phyloP scores from a whole-genome alignment of 2,329 filamentous ascomycete species.

The Alternaria incomplexa region DNA sequence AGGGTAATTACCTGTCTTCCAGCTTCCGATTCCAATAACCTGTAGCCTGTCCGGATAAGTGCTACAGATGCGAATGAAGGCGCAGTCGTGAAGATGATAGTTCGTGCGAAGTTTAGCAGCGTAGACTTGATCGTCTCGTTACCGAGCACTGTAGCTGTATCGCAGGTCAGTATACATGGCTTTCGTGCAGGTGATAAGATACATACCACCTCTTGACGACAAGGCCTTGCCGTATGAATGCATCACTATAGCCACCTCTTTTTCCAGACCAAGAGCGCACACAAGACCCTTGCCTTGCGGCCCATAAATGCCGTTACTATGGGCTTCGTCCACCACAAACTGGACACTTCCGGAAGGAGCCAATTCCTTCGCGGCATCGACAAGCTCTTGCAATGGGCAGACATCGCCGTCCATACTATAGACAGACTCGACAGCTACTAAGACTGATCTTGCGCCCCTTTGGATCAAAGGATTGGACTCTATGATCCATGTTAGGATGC shows the following conservation, averaged over 20 bases:
- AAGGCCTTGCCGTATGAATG: not conserved
- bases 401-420: not conserved
- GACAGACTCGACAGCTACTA: not conserved
- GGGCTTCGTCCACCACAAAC: not conserved
- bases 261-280: not conserved
- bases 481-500: not conserved
- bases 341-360: not conserved
- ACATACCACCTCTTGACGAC: not conserved
- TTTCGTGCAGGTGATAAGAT: accelerated
- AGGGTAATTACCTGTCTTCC: not conserved
- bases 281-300: not conserved
- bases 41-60: not conserved
- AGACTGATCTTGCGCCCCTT: not conserved
- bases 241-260: not conserved
- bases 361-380: not conserved
- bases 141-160: not conserved
- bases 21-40: not conserved
- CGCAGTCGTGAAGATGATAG: not conserved
- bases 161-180: not conserved
- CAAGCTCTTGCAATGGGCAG: not conserved
- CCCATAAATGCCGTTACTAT: not conserved
- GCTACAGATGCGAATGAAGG: not conserved
- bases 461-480: not conserved
- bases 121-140: not conserved
- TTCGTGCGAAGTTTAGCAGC: not conserved